phyloP scores from a whole-genome alignment of 2,329 filamentous ascomycete genomes.

The Lanzia echinophila region DNA sequence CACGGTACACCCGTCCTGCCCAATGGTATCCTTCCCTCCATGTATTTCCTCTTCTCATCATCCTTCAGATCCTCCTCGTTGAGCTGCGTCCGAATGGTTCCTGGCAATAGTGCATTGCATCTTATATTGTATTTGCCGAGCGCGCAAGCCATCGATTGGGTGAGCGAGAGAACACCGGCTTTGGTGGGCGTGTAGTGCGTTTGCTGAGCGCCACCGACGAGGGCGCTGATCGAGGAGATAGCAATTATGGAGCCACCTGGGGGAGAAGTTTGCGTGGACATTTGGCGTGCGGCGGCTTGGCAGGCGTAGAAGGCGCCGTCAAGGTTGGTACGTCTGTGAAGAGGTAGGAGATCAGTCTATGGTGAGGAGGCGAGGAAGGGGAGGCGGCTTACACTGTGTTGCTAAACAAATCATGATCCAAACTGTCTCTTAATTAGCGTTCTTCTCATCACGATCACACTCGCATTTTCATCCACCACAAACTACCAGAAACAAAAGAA shows the following conservation, averaged over 20 bases:
- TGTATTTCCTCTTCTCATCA: slow-evolving; percentile 64
- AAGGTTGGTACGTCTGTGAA: slow-evolving; percentile 59
- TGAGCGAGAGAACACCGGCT: slow-evolving; percentile 70
- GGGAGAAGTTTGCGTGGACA: slow-evolving; percentile 53
- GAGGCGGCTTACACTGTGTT: slow-evolving; percentile 46
- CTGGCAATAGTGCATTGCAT: slow-evolving; percentile 78
- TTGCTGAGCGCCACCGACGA: slow-evolving; percentile 72
- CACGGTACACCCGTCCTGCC: slow-evolving; percentile 63
- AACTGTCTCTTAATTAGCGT: slow-evolving; percentile 33
- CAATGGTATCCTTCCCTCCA: slow-evolving; percentile 75
- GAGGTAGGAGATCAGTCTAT: background rate
- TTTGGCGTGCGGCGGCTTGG: slow-evolving; percentile 78
- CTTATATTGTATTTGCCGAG: slow-evolving; percentile 69
- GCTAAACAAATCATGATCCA: slow-evolving; percentile 63
- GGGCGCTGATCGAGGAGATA: slow-evolving; percentile 64
- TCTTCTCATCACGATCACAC: background rate
- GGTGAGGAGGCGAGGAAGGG: background rate
- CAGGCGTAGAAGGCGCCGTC: slow-evolving; percentile 83
- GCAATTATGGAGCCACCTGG: slow-evolving; percentile 72
- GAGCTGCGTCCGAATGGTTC: slow-evolving; percentile 76
- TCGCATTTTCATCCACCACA: background rate
- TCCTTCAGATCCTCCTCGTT: slow-evolving; percentile 78
- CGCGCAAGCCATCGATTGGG: slow-evolving; percentile 77
- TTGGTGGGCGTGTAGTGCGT: slow-evolving; percentile 88
- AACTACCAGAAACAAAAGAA: background rate